A percentile compares a stretch with the other conserved stretches of the same genome.
phyloP scores from a whole-genome alignment of 352 stramenopile species.

The Albugo candida region DNA sequence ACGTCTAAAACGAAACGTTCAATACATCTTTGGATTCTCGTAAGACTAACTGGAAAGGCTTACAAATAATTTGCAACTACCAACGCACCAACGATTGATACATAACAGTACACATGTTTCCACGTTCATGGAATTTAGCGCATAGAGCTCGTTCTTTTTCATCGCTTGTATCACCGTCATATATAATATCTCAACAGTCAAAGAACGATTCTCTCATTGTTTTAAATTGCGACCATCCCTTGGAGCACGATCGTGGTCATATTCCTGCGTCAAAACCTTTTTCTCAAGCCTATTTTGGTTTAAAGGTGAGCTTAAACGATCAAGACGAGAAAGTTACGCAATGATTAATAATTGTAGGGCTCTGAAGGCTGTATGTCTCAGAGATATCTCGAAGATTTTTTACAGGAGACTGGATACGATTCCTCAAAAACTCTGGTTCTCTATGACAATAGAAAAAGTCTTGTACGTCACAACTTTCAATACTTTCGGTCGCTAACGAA shows the following conservation, averaged over 20 bases:
- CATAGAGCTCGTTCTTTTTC: too few relatives aligned
- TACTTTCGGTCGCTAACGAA: too few relatives aligned
- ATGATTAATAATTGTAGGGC: background rate
- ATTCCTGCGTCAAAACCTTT: conserved; percentile 25
- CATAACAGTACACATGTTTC: too few relatives aligned
- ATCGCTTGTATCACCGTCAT: too few relatives aligned
- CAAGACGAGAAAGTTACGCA: background rate
- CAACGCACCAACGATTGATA: too few relatives aligned
- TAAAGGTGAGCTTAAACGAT: conserved; percentile 18
- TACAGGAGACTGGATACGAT: conserved; percentile 24
- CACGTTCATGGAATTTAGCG: too few relatives aligned
- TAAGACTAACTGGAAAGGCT: too few relatives aligned
- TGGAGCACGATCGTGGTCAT: conserved; percentile 28
- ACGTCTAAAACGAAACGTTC: too few relatives aligned
- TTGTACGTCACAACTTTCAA: conserved; percentile 14
- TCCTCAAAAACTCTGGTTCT: conserved; percentile 48
- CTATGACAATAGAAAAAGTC: conserved; percentile 54
- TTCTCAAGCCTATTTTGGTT: conserved; percentile 13
- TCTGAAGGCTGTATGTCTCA: conserved; percentile 19
- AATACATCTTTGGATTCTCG: too few relatives aligned
- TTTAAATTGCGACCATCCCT: conserved; percentile 39
- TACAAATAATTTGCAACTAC: too few relatives aligned
- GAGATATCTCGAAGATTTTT: conserved; percentile 19
- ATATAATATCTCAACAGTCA: too few relatives aligned
- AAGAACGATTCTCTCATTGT: conserved; percentile 9